Conservation (phyloP, 208 protist genomes). For the Acanthamoeba healyi region DNA sequence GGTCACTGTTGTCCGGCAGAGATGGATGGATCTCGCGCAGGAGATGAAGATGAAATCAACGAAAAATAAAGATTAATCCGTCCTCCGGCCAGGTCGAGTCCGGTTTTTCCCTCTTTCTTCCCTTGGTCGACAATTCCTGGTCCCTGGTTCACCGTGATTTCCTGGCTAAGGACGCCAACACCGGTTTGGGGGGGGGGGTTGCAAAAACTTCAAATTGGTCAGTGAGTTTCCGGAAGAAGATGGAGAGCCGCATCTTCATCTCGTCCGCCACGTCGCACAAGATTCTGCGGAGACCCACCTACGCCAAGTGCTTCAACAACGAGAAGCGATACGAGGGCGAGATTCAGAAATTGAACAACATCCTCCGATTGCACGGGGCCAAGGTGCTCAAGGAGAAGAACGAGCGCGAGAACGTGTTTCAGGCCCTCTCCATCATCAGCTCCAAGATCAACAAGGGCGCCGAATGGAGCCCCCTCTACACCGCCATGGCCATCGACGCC, state of each 20-base stretch:
- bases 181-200: too few species aligned
- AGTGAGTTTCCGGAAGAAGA: too few species aligned
- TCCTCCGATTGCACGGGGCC: conserved; percentile 20
- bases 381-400: background rate
- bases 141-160: too few species aligned
- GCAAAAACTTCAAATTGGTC: too few species aligned
- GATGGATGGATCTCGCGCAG: too few species aligned
- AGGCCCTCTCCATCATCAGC: conserved; percentile 20
- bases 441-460: background rate
- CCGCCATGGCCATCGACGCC: background rate
- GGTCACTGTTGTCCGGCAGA: too few species aligned
- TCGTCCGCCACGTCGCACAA: background rate
- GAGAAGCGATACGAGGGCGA: conserved; percentile 9
- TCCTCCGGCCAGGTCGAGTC: too few species aligned
- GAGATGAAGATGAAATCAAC: too few species aligned
- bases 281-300: background rate
- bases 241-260: background rate
- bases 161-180: too few species aligned
- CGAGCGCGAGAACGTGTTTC: conserved; percentile 15
- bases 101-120: too few species aligned
- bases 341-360: conserved; percentile 39
- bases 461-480: conserved; percentile 22
- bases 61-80: too few species aligned
- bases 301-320: background rate
- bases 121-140: too few species aligned